Conservation (phyloP, 345 rosid genomes). For the Aurinia saxatilis region DNA sequence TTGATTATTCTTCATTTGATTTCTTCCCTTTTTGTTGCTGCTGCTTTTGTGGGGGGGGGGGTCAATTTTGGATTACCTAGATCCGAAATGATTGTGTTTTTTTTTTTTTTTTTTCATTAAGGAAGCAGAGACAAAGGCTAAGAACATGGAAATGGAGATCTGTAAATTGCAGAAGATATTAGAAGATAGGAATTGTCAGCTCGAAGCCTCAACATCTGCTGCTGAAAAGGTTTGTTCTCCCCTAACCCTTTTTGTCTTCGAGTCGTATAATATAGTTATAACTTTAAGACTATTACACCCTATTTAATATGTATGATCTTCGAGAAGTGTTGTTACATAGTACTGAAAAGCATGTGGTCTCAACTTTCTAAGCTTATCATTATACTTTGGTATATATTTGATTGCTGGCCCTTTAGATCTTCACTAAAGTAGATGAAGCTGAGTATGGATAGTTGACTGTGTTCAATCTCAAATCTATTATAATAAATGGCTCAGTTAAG, state of each 20-base stretch:
- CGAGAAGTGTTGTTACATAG: background rate
- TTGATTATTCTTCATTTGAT: background rate
- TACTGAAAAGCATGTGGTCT: background rate
- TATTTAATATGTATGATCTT: background rate
- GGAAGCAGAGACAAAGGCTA: slow-evolving; percentile 79
- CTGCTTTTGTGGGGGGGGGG: slow-evolving; percentile 40
- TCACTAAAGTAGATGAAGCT: slow-evolving; percentile 12
- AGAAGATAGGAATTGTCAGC: slow-evolving; percentile 56
- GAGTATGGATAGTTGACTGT: slow-evolving; percentile 14
- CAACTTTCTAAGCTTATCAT: slow-evolving; percentile 16
- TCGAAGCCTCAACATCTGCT: slow-evolving; percentile 59
- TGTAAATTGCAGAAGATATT: slow-evolving; percentile 50
- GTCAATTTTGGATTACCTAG: slow-evolving; percentile 15
- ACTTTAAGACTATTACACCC: background rate
- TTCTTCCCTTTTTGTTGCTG: slow-evolving; percentile 10
- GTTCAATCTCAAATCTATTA: slow-evolving; percentile 1
- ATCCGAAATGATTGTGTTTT: background rate
- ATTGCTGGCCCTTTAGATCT: slow-evolving; percentile 14
- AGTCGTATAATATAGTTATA: too few relatives aligned
- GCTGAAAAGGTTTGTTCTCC: slow-evolving; percentile 60
- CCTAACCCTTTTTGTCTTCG: background rate
- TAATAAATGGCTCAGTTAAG: background rate
- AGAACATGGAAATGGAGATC: slow-evolving; percentile 57
- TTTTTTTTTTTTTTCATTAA: slow-evolving; percentile 12
- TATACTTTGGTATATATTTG: background rate